Base-by-base conservation (phyloP, 140 eudicot species). In the Bidens hawaiensis region DNA sequence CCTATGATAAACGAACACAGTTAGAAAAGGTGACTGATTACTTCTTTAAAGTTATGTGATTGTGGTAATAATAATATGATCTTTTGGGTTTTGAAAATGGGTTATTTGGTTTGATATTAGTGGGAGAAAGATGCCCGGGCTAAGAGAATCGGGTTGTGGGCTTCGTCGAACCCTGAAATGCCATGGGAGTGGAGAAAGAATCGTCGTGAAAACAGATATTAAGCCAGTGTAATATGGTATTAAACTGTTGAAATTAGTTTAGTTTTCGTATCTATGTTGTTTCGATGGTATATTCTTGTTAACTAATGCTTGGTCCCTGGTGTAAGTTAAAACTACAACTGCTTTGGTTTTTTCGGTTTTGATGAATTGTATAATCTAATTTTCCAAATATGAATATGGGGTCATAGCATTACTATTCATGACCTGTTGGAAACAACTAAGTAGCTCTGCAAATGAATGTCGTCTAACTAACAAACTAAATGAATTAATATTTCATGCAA, bases 181-280 rank as follows among this genome's bases (percentile, higher is more conserved):
- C 98, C 98, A 76, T 91, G 98, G 98, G 86, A 91, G 31, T 91
- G 87, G 85, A 80, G 97, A 49, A 89, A 50, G 79, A 65, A 89
- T 56, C 75, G 71, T 19, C 88, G 88, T 28, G 62, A 82, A 65
- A 70, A 75, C 33, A 68, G 85, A 76, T 59, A 57, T 15, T 55
- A 5, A 55, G 30, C 42, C 23, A 6, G 40, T 28, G 4, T 27
- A n/a, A 55, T n/a, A 16, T 8, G 24, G 28, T 8, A 27, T 55
- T 41, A 55, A 55, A 55, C 6, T 55, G 42, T 26, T 25, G 7
- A 47, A 47, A 17, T 18, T 42, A 47, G 1, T 13, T n/a, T 14
- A 2, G 2, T 16, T 5, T 55, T 6, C 23, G 28, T n/a, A 6
- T 55, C 13, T 55, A 28, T 52, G 36, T 52, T 52, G 18, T 24